Evolutionary conservation across 768 basidiomycete genomes (phyloP).

Genomic region (Trametes meyenii): DNA sequence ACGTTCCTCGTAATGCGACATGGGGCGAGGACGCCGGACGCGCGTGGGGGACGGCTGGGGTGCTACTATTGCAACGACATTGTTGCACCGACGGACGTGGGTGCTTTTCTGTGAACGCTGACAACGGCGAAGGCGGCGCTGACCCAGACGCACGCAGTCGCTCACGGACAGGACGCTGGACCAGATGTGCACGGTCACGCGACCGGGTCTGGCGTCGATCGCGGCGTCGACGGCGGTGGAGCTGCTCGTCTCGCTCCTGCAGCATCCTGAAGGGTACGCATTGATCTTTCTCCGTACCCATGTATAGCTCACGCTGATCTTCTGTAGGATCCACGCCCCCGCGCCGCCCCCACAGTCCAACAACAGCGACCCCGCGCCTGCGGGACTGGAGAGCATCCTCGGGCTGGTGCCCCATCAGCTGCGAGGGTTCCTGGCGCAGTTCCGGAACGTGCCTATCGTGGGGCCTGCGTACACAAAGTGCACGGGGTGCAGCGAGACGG

Average conservation of each 20-base stretch:
- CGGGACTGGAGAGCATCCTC: conserved; percentile 55
- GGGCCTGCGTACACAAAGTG: conserved; percentile 88
- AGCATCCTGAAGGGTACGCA: conserved; percentile 84
- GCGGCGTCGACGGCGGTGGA: conserved; percentile 93
- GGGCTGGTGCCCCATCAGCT: conserved; percentile 94
- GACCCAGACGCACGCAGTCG: conserved; percentile 41
- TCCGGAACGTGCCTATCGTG: conserved; percentile 79
- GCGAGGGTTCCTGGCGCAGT: conserved; percentile 87
- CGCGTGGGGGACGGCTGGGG: conserved; percentile 57
- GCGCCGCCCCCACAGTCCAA: conserved; percentile 57
- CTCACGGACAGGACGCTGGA: conserved; percentile 91
- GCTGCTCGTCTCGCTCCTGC: conserved; percentile 82
- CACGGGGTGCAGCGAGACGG: conserved; percentile 87
- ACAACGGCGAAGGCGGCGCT: not conserved
- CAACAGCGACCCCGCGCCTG: conserved; percentile 25
- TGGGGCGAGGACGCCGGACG: conserved; percentile 57
- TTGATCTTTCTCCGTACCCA: not conserved
- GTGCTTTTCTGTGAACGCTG: not conserved
- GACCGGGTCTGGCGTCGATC: conserved; percentile 92
- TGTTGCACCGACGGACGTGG: conserved; percentile 85
- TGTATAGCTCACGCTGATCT: not conserved
- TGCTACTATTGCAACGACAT: conserved; percentile 99
- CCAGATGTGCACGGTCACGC: conserved; percentile 98
- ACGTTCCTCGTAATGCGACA: conserved; percentile 97
- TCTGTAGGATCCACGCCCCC: conserved; percentile 58